Base-by-base conservation (phyloP, 768 basidiomycete genomes). In the Naganishia randhawae region DNA sequence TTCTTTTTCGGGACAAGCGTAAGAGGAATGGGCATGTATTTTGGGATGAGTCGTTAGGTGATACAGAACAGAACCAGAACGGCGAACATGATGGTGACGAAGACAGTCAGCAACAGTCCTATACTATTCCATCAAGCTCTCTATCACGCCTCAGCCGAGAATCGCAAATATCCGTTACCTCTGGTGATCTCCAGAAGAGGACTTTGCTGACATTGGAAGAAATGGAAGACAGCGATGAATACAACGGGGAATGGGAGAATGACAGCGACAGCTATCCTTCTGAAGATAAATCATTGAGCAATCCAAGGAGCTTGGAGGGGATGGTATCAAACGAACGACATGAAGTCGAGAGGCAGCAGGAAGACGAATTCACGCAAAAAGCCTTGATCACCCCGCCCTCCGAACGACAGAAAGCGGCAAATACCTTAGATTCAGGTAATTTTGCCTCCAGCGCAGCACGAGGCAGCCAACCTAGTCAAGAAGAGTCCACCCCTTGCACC, bases 201-300 rank as follows among this genome's bases (percentile, higher is more conserved):
- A 61, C 57, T 25, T 27, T 61, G 8, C 27, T 61, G 19, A 61
- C 57, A 3, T 25, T 39, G 14, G 57, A 61, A 29, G 57, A 61
- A 35, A 61, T 61, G 57, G 57, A 42, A 25, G 57, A 61, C 10
- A 61, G 57, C 16, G 57, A 41, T 39, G 39, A 27, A 14, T 31
- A 55, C 14, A 17, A 11, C n/a, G 31, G 41, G 19, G 39, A 29
- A 41, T 39, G 39, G 37, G 57, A 61, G 25, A 39, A 41, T n/a
- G 35, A 25, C 4, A 31, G 32, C 8, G 25, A 25, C 19, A 42
- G 27, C 57, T 35, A 61, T 13, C 33, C 14, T n/a, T 25, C 37
- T 22, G 37, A 33, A 37, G 37, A 13, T 19, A 33, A 37, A 3
- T 6, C 2, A 9, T n/a, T 48, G n/a, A 48, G 25, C n/a, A 7